Evolutionary conservation across 2,329 filamentous ascomycete genomes (phyloP), one percentile per base, ranked within the genome.

Genomic region (Penicillium sp.): DNA sequence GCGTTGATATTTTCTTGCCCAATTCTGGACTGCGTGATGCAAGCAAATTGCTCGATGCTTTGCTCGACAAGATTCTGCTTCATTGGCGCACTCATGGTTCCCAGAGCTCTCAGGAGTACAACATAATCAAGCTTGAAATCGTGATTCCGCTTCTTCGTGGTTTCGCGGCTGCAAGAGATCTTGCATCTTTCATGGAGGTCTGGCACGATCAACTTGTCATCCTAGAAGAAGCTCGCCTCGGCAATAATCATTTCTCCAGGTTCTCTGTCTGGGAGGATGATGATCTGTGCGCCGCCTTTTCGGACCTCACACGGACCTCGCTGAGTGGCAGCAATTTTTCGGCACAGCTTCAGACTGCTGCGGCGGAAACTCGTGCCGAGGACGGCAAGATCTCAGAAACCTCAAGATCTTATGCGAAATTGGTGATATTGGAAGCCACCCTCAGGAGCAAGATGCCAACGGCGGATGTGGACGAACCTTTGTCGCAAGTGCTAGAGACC

Each of bases 211-310:
- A 71, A 46, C 58, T 75, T 11, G 50, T 59, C n/a, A 51, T 60
- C 6, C 51, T 72, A 9, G 68, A 73, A 50, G 51, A 63, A 55
- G 53, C 61, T 37, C 66, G 67, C 46, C 53, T 48, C 9, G 43
- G 52, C 41, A 53, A 63, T 34, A 40, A 42, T 32, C 56, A 46
- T 26, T 40, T 65, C 26, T 47, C 53, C 38, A 37, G 48, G 4
- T 66, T 67, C 48, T 67, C 68, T 5, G 61, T 73, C 3, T 75
- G 73, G 73, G 72, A 75, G 53, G 70, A 74, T 47, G 69, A 74
- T 43, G 69, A 72, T 49, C 33, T 75, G 11, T 67, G 66, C 32
- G 60, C 65, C 26, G 57, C 54, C 33, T 73, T 68, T 55, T 58
- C 63, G 27, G 61, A 66, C 12, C 41, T 68, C 45, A 50, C 68